Base-by-base conservation (phyloP, 176 grass and related monocot genomes). In the Urochloa ruziziensis region DNA sequence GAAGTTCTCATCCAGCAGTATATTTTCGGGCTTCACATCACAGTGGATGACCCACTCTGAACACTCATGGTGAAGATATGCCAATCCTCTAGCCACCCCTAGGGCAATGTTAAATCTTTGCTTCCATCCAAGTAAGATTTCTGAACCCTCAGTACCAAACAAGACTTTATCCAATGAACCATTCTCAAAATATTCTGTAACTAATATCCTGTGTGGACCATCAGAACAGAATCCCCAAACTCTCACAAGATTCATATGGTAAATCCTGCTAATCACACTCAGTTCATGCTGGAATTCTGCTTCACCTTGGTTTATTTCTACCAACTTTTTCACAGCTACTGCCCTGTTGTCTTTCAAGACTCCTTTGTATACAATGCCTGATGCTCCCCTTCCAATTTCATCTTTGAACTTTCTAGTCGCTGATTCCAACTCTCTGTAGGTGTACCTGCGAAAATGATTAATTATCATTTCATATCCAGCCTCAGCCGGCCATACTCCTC, bases 401-500 rank as follows among this genome's bases (percentile, higher is more conserved):
- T 83, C 23, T 32, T 75, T 62, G 36, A 83, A 83, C 23, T 39
- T 83, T 83, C 58, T 44, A 29, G 81, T 83, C 11, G 59, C 81
- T 2, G 33, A 15, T 15, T 39, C 70, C 44, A 83, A 65, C 59
- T 83, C 81, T 75, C 1, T 75, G 58, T 83, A 83, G 23, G 70
- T 75, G 35, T 84, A 84, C 30, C 61, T 84, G 13, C 82, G 82
- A 46, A 84, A 84, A 77, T 84, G 82, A 40, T 77, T 84, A 2
- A 73, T 68, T 43, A 77, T 67, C 79, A 82, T 82, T 59, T 75
- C 75, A 53, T 88, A 81, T 19, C 86, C 74, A 56, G 34, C 54
- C 67, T 83, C 88, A 11, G 46, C 81, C 74, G 68, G 67, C 84
- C 84, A 86, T 65, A 80, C 67, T 56, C 84, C 68, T 66, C 60